Evolutionary conservation across 805 yeast species (phyloP).

Genomic region (Zygosaccharomyces bisporus): DNA sequence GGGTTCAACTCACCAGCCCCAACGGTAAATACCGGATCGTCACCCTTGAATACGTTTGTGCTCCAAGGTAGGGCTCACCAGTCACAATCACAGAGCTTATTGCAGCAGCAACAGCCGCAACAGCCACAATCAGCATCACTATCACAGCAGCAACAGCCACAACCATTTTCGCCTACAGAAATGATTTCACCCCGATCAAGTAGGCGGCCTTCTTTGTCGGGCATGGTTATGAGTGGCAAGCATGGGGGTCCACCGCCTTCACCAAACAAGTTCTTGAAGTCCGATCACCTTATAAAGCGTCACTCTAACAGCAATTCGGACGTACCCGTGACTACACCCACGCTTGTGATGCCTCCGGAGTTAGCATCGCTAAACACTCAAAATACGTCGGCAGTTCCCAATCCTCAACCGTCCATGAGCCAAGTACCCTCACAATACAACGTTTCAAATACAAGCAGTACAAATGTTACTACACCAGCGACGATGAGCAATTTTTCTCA

Average conservation of each 20-base stretch:
- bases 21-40: slow-evolving; percentile 10
- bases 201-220: slow-evolving; percentile 21
- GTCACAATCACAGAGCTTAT: neutral
- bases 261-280: slow-evolving; percentile 10
- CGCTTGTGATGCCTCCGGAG: slow-evolving; percentile 28
- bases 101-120: slow-evolving; percentile 6
- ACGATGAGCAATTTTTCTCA: slow-evolving; percentile 8
- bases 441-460: slow-evolving; percentile 10
- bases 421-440: slow-evolving; percentile 13
- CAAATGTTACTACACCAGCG: slow-evolving; percentile 6
- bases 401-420: slow-evolving; percentile 13
- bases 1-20: slow-evolving; percentile 13
- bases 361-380: slow-evolving; percentile 25
- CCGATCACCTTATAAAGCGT: slow-evolving; percentile 12
- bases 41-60: slow-evolving; percentile 13
- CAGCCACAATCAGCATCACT: slow-evolving; percentile 5
- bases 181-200: slow-evolving; percentile 21
- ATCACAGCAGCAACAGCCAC: neutral
- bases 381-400: slow-evolving; percentile 22
- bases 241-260: slow-evolving; percentile 11
- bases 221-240: slow-evolving; percentile 9
- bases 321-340: slow-evolving; percentile 18
- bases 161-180: slow-evolving; percentile 12
- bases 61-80: slow-evolving; percentile 11
- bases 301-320: slow-evolving; percentile 14